A percentile compares a stretch with the other conserved stretches of the same genome.
These are phyloP conservation scores for Candida awuae DNA, from an alignment of 805 yeast species.

Conservation along the genomic window DNA sequence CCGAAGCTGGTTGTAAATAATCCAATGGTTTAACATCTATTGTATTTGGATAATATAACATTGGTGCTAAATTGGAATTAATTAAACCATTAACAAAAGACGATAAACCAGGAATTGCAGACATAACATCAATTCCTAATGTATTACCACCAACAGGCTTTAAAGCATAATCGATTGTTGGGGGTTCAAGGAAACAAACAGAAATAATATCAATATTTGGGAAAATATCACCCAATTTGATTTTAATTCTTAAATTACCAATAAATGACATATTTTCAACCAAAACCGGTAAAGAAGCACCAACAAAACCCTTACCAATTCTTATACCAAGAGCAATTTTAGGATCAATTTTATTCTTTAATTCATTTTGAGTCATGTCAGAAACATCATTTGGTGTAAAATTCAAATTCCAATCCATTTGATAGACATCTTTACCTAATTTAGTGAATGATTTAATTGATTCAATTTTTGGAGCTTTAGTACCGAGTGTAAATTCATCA, in stretches of 20 bases:
- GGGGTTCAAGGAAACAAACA: slow-evolving; percentile 68
- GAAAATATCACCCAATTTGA: slow-evolving; percentile 54
- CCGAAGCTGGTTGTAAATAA: slow-evolving; percentile 57
- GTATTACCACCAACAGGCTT: slow-evolving; percentile 88
- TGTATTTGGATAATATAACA: slow-evolving; percentile 77
- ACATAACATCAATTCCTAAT: slow-evolving; percentile 79
- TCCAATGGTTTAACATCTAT: slow-evolving; percentile 70
- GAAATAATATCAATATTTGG: slow-evolving; percentile 75
- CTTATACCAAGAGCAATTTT: slow-evolving; percentile 76
- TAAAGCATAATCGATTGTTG: slow-evolving; percentile 67
- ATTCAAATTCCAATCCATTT: slow-evolving; percentile 79
- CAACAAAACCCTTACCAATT: slow-evolving; percentile 72
- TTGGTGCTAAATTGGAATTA: slow-evolving; percentile 64
- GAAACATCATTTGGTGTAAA: slow-evolving; percentile 78
- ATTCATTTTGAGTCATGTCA: slow-evolving; percentile 73
- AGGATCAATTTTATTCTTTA: slow-evolving; percentile 64
- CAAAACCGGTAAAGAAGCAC: slow-evolving; percentile 67
- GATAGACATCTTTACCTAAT: slow-evolving; percentile 56
- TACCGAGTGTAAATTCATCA: slow-evolving; percentile 73
- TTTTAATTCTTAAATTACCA: slow-evolving; percentile 59
- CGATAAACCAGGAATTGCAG: slow-evolving; percentile 72
- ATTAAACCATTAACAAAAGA: slow-evolving; percentile 62
- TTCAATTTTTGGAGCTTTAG: slow-evolving; percentile 70
- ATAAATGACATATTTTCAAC: slow-evolving; percentile 74
- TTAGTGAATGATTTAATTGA: slow-evolving; percentile 67